Base-by-base conservation (phyloP, 352 stramenopile species). In the Globisporangium iwayamae region DNA sequence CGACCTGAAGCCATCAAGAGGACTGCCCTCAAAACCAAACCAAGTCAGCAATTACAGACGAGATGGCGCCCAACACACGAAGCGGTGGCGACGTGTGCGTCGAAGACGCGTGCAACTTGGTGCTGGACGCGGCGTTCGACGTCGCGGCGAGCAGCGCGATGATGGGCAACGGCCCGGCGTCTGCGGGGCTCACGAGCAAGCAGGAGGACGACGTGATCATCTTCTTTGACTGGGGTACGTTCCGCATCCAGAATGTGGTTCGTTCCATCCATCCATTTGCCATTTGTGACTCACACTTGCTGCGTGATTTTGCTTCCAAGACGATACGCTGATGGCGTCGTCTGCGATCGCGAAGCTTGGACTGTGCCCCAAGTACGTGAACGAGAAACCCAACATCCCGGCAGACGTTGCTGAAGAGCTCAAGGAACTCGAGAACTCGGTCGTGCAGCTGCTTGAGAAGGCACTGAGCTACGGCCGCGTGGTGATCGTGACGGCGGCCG, bases 401-500 rank as follows among this genome's bases (percentile, higher is more conserved):
- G 68, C 68, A 11, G 81, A 92, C 55, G 82, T 95, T n/a, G 75
- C 79, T 53, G 73, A 68, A 2, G 83, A 94, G 63, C 74, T 97
- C 13, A 79, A 81, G 38, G 74, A 84, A 63, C 75, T 96, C 3
- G 83, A 96, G 65, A 72, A 89, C 25, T 81, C 70, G 22, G 89
- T 93, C n/a, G 73, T 90, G 52, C 73, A 81, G 58, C 64, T 97
- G 7, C 71, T 97, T 1, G 72, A 89, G 52, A 79, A 79, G 22
- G 89, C 89, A 3, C 63, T 96, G 30, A 77, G 66, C 3, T 89
- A 81, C 61, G 90, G 88, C 30, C 80, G 81, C 14, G 89, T 96
- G 18, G 78, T 96, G 32, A 95, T 97, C 43, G 83, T 97, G 38
- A 97, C 90, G 1, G 92, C 92, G 4, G 90, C 90, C 9, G 89